Percentiles rank a stretch among this genome's conserved stretches.
Conservation (phyloP, 371 early-diverging fungal species). For the Polyrhizophydium stewartii region DNA sequence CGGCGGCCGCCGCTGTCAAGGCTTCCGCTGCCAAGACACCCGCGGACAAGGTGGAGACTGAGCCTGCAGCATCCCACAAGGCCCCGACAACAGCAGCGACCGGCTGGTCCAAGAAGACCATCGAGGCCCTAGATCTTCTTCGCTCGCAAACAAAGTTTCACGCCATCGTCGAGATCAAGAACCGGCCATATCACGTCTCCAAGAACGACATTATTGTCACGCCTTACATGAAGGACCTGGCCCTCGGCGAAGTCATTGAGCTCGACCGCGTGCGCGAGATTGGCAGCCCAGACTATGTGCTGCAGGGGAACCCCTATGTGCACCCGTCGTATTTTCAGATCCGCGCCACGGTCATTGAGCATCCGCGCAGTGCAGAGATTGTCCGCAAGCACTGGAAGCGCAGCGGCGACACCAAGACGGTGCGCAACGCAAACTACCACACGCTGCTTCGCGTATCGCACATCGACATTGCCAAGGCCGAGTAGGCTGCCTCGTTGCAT, state of each 20-base stretch:
- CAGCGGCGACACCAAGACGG: conserved; percentile 70
- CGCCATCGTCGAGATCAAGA: conserved; percentile 86
- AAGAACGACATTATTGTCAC: conserved; percentile 84
- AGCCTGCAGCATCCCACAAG: no score
- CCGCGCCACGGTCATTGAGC: conserved; percentile 86
- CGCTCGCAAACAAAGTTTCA: conserved; percentile 19
- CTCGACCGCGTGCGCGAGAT: conserved; percentile 87
- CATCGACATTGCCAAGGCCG: conserved; percentile 40
- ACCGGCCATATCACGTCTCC: conserved; percentile 82
- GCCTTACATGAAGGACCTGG: conserved; percentile 61
- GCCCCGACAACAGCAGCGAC: no score
- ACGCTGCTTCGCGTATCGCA: conserved; percentile 75
- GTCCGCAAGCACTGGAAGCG: conserved; percentile 88
- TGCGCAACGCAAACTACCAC: conserved; percentile 64
- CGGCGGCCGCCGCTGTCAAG: no score
- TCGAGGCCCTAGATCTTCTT: conserved; percentile 20
- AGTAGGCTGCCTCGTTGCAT: no score
- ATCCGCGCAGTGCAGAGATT: conserved; percentile 71
- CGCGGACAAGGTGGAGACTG: no score
- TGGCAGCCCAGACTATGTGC: conserved; percentile 77
- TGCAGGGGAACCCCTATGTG: conserved; percentile 85
- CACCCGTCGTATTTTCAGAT: conserved; percentile 65
- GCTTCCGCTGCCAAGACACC: no score
- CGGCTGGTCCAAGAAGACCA: conserved; percentile 8
- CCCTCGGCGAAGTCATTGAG: conserved; percentile 81